Evolutionary conservation across 805 yeast genomes (phyloP), one percentile per base, ranked within the genome.

Genomic region (Wilhelminamyces savonicus): DNA sequence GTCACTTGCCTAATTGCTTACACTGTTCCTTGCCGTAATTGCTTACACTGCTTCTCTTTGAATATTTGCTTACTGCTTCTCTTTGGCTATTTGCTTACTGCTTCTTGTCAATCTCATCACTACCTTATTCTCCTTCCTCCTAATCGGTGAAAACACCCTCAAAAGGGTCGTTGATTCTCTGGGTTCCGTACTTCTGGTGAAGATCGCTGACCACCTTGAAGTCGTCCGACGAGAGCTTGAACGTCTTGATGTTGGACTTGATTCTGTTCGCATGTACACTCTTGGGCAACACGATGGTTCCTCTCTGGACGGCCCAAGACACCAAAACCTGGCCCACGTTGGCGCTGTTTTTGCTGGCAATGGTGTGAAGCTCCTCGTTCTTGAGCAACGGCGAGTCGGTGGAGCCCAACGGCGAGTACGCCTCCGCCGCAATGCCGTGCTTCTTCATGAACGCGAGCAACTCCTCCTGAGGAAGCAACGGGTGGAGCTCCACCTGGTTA

Each of bases 401-500:
- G 4, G 45, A 37, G 3, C 46, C 45, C 40, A 42, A 36, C 6
- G 46, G 46, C n/a, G 41, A 42, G 37, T 34, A 42, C 12, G 42
- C 39, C 35, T 42, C 41, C 17, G 35, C 35, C 25, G 34, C 26
- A 13, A 42, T 38, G 21, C 28, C 38, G 4, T 42, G 16, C 16
- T 31, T 31, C 22, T 34, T 34, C 16, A 36, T 32, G 37, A 32
- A 42, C 20, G 30, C 35, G 17, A 34, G 31, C 29, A 42, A 31
- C 22, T 40, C 43, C 13, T 24, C 32, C 30, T 42, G 46, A 4
- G 43, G 41, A 34, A 42, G 38, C 34, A 38, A 38, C 13, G 45
- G 45, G 30, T 42, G 46, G 7, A 38, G 40, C 36, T 42, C 46
- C 16, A 42, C 38, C 34, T 42, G 46, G 38, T 40, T 40, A 20